Percentiles rank a stretch among this genome's conserved stretches.
These are phyloP conservation scores for Nicotiana paniculata DNA, from an alignment of 257 asterid genomes.

Conservation along the genomic window DNA sequence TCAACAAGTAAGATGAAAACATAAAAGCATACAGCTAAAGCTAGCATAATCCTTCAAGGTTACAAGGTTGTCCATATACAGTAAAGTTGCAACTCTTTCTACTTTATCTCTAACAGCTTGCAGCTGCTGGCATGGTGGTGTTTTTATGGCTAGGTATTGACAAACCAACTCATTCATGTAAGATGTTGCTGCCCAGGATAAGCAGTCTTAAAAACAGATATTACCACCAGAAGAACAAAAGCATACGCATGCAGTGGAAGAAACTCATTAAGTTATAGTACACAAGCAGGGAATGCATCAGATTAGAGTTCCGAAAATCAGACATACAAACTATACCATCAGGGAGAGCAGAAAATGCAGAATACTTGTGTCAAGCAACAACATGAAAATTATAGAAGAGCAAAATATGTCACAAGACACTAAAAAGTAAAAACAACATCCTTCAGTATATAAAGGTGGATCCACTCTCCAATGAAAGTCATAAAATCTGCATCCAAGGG, in stretches of 20 bases:
- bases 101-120: neutral
- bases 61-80: neutral
- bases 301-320: neutral
- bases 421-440: neutral
- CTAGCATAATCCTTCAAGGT: neutral
- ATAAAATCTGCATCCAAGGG: neutral
- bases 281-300: neutral
- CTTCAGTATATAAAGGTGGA: neutral
- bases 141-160: neutral
- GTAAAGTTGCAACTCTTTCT: neutral
- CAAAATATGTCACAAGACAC: neutral
- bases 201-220: neutral
- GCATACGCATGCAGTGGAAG: neutral
- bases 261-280: neutral
- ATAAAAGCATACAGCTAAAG: neutral
- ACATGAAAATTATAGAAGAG: neutral
- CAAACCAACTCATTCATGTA: neutral
- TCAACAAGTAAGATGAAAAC: neutral
- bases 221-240: neutral
- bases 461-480: neutral
- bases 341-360: neutral
- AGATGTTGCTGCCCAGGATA: neutral
- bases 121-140: neutral
- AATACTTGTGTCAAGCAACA: neutral
- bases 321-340: neutral